Conservation (phyloP, 208 protist species). For the Trichomonas vaginalis region DNA sequence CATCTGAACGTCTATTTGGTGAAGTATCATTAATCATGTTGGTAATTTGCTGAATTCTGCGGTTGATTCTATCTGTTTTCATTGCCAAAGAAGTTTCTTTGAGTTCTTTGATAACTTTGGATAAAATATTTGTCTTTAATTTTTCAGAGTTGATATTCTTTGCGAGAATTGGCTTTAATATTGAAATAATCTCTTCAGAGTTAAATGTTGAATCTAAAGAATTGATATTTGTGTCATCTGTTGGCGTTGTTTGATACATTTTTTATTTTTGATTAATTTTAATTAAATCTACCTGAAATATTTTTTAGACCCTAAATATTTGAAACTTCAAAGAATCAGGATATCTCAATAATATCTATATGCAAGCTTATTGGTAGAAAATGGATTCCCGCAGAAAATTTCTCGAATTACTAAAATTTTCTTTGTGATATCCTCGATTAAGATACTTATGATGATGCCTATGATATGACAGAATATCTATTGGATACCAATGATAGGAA, state of each 20-base stretch:
- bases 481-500: too few relatives aligned
- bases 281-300: too few relatives aligned
- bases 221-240: neutral
- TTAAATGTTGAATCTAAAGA: neutral
- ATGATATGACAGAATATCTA: too few relatives aligned
- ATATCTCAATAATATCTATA: too few relatives aligned
- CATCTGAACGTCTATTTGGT: neutral
- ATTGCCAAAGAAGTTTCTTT: neutral
- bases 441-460: too few relatives aligned
- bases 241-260: neutral
- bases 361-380: too few relatives aligned
- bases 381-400: too few relatives aligned
- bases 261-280: too few relatives aligned
- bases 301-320: too few relatives aligned
- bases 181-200: neutral
- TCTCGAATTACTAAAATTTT: too few relatives aligned
- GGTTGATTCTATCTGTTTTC: neutral
- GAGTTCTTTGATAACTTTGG: neutral
- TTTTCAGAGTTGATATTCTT: neutral
- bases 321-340: too few relatives aligned
- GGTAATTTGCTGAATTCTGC: neutral
- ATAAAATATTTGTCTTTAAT: neutral
- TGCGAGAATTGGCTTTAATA: neutral
- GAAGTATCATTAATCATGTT: neutral
- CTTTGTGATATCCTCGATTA: too few relatives aligned